phyloP scores from a whole-genome alignment of 352 stramenopile genomes.

The Phytopythium kandeliae region DNA sequence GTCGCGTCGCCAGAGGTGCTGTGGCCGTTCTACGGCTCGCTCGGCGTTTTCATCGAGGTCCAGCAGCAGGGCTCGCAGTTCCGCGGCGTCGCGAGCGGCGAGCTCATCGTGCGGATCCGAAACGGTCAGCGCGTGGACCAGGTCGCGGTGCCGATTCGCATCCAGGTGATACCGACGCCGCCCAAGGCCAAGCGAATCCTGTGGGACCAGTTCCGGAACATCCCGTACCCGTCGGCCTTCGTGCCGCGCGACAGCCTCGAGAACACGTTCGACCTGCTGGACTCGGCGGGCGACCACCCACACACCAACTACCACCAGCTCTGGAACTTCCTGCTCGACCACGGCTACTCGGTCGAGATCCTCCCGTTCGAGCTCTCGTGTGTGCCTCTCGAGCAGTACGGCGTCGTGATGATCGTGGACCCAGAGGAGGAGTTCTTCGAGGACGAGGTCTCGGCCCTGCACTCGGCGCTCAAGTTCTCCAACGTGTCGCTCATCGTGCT shows the following conservation, averaged over 20 bases:
- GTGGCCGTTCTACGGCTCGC: conserved; percentile 63
- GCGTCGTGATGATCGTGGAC: conserved; percentile 75
- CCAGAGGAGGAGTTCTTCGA: conserved; percentile 75
- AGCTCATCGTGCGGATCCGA: conserved; percentile 39
- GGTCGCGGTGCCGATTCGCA: conserved; percentile 33
- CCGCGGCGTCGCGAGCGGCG: conserved; percentile 31
- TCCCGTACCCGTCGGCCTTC: conserved; percentile 82
- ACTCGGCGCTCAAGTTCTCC: conserved; percentile 53
- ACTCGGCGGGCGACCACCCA: conserved; percentile 71
- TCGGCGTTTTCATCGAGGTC: conserved; percentile 71
- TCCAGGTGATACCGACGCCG: conserved; percentile 48
- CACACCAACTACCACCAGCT: conserved; percentile 87
- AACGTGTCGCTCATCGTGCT: conserved; percentile 74
- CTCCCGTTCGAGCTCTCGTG: conserved; percentile 76
- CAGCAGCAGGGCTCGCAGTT: conserved; percentile 32
- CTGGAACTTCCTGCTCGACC: conserved; percentile 60
- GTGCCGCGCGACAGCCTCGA: conserved; percentile 74
- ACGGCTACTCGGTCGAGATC: conserved; percentile 79
- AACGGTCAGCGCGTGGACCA: conserved; percentile 32
- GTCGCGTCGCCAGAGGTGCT: conserved; percentile 39
- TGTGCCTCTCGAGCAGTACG: conserved; percentile 61
- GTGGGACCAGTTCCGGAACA: conserved; percentile 88
- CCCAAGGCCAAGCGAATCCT: conserved; percentile 48
- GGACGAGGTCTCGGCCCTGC: conserved; percentile 53
- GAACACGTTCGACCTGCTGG: conserved; percentile 54